These are phyloP conservation scores for Collybia sordida DNA, from an alignment of 768 basidiomycete species.

Conservation along the genomic window DNA sequence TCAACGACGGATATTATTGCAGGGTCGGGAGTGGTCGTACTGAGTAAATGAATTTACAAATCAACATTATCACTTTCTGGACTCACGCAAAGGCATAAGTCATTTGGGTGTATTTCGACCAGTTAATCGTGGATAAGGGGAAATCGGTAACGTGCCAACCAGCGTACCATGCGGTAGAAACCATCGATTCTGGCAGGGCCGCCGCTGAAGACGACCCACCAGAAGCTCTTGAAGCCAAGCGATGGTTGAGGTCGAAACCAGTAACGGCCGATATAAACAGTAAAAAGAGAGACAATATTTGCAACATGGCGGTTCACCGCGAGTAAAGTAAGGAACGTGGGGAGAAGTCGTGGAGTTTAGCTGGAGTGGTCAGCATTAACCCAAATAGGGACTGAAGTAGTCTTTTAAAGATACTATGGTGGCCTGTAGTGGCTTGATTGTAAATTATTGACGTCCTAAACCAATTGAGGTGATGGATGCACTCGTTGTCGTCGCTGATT, in stretches of 20 bases:
- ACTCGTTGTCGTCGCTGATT: too few species aligned
- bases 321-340: background rate
- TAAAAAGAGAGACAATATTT: background rate
- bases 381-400: too few species aligned
- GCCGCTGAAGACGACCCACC: too few species aligned
- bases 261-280: background rate
- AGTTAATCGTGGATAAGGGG: slow-evolving; percentile 42
- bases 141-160: slow-evolving; percentile 43
- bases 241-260: background rate
- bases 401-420: too few species aligned
- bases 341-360: background rate
- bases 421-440: too few species aligned
- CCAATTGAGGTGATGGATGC: too few species aligned
- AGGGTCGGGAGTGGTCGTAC: slow-evolving; percentile 39
- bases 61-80: background rate
- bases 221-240: too few species aligned
- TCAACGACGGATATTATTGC: slow-evolving; percentile 29
- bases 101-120: slow-evolving; percentile 53
- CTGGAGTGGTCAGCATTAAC: too few species aligned
- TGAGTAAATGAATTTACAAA: slow-evolving; percentile 12
- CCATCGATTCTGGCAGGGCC: background rate
- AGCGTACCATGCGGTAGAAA: slow-evolving; percentile 47
- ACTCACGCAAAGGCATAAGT: slow-evolving; percentile 65
- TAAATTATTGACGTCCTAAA: too few species aligned
- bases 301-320: background rate